Base-by-base conservation (phyloP, 192 early-diverging fungal genomes). In the Backusella psychrophila region DNA sequence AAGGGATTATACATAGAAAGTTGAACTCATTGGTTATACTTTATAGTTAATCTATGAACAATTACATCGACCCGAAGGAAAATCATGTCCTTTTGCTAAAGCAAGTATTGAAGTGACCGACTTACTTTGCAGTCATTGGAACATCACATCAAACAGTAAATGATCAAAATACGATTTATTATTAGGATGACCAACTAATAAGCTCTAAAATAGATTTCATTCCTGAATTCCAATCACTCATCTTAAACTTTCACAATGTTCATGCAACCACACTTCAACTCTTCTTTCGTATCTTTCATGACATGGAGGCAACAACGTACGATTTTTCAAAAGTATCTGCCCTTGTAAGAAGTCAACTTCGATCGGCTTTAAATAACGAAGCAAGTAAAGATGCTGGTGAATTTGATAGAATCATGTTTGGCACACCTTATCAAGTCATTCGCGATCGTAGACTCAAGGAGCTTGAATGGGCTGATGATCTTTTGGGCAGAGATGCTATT, bases 51-150 rank as follows among this genome's bases (percentile, higher is more conserved):
- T 89, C 8, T 71, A 75, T 44, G 80, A 89, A 73, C 81, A 89
- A 75, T 66, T 80, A 1, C 78, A 86, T 77, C 75, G 76, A 29
- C 78, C 84, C 19, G 78, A 69, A 44, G 81, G 90, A 26, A 75
- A 77, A 34, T 31, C 82, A 53, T 90, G 87, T 78, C 92, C 91
- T 14, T 89, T 94, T 81, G 88, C 82, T 19, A 85, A 82, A 80
- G 87, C 89, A 12, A 82, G 82, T 31, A 80, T 87, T 33, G 93
- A 94, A 84, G 87, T 89, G 1, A 86, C 87, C 41, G 92, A 93
- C 66, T 74, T 94, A 17, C 72, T 94, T 39, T 83, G 82, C 38
- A 93, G 92, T 77, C 84, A 87, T 71, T 94, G 92, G 91, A 88
- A 91, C 68, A 83, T 94, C 42, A 82, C 81, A 42, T 83, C 91